A percentile compares a stretch with the other conserved stretches of the same genome.
Conservation (phyloP, 257 asterid species). For the Jaltomata sinuosa region DNA sequence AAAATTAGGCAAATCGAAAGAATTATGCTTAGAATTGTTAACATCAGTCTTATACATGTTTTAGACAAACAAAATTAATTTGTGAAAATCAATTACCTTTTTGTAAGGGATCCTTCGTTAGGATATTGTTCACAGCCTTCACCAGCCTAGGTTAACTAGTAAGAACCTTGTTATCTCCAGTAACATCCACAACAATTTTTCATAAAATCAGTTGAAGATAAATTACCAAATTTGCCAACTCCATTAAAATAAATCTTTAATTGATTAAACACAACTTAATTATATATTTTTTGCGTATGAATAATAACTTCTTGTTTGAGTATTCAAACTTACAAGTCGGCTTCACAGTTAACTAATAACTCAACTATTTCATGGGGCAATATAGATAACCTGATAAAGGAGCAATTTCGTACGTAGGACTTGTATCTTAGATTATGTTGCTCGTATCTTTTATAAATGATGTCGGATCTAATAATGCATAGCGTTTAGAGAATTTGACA, state of each 20-base stretch:
- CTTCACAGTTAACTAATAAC: background rate
- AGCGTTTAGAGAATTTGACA: background rate
- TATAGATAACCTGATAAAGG: background rate
- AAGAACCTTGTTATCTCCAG: background rate
- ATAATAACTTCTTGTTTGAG: background rate
- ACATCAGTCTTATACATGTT: no score
- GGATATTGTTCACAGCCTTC: no score
- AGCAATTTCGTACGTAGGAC: background rate
- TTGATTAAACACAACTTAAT: background rate
- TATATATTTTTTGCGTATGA: background rate
- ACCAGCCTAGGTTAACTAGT: background rate
- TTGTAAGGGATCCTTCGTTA: no score
- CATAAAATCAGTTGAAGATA: background rate
- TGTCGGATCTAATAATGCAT: background rate
- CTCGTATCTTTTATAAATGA: background rate
- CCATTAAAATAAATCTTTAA: background rate
- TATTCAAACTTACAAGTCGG: background rate
- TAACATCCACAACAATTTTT: background rate
- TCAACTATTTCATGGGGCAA: background rate
- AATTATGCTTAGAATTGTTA: no score
- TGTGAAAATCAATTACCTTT: no score
- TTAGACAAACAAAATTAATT: no score
- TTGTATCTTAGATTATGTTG: background rate
- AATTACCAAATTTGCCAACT: background rate
- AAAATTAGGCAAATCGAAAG: no score